Conservation (phyloP, 768 basidiomycete genomes). For the Scleroderma bovista region DNA sequence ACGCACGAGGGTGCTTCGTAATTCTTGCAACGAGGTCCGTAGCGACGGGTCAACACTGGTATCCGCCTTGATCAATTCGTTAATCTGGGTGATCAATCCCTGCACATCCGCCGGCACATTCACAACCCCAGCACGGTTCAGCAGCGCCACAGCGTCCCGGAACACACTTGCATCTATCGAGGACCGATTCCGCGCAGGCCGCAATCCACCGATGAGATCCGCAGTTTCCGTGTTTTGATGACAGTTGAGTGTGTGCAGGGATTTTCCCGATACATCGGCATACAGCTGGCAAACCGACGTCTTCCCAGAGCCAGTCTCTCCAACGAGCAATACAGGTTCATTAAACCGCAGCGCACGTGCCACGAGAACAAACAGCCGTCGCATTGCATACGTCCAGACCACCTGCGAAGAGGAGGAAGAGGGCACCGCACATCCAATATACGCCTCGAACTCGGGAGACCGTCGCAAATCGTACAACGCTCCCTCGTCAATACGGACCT, state of each 20-base stretch:
- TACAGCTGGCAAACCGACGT: constrained; percentile 94
- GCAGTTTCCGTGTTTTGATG: constrained; percentile 99
- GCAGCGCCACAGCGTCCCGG: constrained; percentile 35
- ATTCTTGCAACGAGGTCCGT: constrained; percentile 32
- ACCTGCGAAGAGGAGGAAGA: constrained; percentile 40
- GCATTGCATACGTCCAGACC: constrained; percentile 94
- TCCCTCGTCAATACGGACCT: constrained; percentile 72
- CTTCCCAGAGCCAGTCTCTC: constrained; percentile 96
- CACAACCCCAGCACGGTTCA: constrained; percentile 39
- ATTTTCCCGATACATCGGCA: constrained; percentile 57
- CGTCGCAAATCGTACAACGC: constrained; percentile 58
- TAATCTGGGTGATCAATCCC: constrained; percentile 23
- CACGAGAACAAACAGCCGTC: constrained; percentile 78
- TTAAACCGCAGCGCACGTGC: constrained; percentile 83
- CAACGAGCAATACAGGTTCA: constrained; percentile 92
- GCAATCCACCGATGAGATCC: constrained; percentile 89
- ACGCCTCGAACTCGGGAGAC: constrained; percentile 36
- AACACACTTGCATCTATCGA: constrained; percentile 46
- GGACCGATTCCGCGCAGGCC: constrained; percentile 77
- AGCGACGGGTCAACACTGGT: constrained; percentile 27
- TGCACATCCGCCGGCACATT: constrained; percentile 17
- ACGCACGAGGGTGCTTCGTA: constrained; percentile 41
- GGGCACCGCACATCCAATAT: constrained; percentile 52
- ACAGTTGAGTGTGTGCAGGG: constrained; percentile 77
- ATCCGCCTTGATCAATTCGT: constrained; percentile 14